A percentile compares a stretch with the other conserved stretches of the same genome.
phyloP scores from a whole-genome alignment of 177 flowering plant genomes.

The Vitis hybrid region DNA sequence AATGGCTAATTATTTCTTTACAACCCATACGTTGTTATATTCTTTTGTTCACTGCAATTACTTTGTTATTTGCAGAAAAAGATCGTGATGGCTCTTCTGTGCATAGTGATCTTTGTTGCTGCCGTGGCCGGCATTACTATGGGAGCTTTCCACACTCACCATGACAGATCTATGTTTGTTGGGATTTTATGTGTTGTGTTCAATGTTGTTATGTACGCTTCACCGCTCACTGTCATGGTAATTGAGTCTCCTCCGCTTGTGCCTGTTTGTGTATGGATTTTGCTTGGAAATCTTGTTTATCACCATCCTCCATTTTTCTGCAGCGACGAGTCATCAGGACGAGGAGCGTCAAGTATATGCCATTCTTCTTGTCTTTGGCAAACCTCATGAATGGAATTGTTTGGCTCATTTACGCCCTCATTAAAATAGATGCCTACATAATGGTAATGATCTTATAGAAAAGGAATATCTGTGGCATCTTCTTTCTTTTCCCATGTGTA shows the following conservation, averaged over 20 bases:
- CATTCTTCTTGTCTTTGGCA: conserved; percentile 30
- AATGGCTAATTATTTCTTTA: no score
- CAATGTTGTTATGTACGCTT: conserved; percentile 25
- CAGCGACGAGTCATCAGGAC: conserved; percentile 39
- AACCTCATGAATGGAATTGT: conserved; percentile 28
- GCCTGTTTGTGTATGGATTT: not conserved
- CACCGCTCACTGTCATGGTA: conserved; percentile 41
- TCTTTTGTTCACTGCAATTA: not conserved
- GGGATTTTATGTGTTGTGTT: conserved; percentile 20
- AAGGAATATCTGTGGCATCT: not conserved
- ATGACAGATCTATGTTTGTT: conserved; percentile 19
- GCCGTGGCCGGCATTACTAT: conserved; percentile 4
- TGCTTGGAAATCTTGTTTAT: not conserved
- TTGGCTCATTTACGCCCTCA: conserved; percentile 32
- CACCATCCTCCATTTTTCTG: not conserved
- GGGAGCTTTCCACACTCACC: conserved; percentile 14
- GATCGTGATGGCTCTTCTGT: not conserved
- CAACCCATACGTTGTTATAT: no score
- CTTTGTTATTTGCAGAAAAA: conserved; percentile 13
- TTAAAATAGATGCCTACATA: conserved; percentile 29
- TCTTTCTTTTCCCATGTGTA: no score
- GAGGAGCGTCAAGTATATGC: conserved; percentile 47
- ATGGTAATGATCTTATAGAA: conserved; percentile 27
- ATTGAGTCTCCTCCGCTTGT: not conserved
- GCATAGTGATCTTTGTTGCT: conserved; percentile 9